A percentile compares a stretch with the other conserved stretches of the same genome.
Conservation (phyloP, 345 rosid genomes). For the Eutrema yunnanense region DNA sequence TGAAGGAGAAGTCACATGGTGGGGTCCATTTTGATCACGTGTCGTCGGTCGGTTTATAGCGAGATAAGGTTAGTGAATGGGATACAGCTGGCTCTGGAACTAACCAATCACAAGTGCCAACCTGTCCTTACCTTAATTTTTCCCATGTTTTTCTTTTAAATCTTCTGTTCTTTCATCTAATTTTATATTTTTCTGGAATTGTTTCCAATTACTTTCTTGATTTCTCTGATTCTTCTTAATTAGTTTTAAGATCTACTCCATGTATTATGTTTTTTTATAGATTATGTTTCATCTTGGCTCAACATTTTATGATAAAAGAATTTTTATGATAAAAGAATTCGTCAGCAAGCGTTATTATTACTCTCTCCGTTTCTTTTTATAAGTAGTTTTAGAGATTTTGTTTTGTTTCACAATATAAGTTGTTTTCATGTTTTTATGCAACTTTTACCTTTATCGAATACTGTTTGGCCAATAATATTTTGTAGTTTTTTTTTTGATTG, state of each 20-base stretch:
- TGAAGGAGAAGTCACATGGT: conserved; percentile 20
- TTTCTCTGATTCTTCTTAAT: background rate
- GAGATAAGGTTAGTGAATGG: conserved; percentile 26
- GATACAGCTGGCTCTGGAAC: conserved; percentile 23
- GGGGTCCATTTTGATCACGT: conserved; percentile 8
- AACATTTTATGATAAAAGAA: background rate
- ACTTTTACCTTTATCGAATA: too few relatives aligned
- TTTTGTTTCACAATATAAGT: too few relatives aligned
- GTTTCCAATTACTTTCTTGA: background rate
- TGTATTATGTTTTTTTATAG: too few relatives aligned
- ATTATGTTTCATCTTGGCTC: background rate
- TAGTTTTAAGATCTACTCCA: too few relatives aligned
- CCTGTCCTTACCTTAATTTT: conserved; percentile 17
- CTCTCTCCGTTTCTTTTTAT: too few relatives aligned
- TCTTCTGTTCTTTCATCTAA: background rate
- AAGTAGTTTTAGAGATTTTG: too few relatives aligned
- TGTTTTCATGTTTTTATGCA: too few relatives aligned
- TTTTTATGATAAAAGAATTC: background rate
- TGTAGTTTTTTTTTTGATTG: too few relatives aligned
- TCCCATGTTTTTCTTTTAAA: background rate
- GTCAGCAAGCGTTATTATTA: background rate
- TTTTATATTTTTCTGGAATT: background rate
- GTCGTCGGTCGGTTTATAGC: conserved; percentile 15
- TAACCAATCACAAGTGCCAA: conserved; percentile 31
- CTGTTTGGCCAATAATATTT: too few relatives aligned